phyloP scores from a whole-genome alignment of 495 filamentous ascomycete genomes.

The Penicillium angulare region DNA sequence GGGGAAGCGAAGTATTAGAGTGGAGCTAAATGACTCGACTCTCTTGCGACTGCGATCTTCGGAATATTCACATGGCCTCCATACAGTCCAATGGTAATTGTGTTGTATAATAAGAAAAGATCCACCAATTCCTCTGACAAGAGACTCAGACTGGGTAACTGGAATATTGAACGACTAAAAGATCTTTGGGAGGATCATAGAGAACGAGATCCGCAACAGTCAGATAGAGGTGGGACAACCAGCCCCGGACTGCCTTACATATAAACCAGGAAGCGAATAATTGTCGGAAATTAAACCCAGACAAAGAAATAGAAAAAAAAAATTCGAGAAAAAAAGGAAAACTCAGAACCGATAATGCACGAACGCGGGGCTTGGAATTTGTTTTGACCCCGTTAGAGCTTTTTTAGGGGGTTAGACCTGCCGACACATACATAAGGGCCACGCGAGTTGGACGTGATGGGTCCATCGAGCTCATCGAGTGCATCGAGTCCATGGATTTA shows the following conservation, averaged over 20 bases:
- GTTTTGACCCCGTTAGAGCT: neutral
- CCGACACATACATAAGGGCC: conserved; percentile 3
- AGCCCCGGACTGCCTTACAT: no score
- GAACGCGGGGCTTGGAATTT: neutral
- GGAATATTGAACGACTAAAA: no score
- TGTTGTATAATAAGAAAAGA: neutral
- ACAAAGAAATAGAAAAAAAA: neutral
- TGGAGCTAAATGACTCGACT: no score
- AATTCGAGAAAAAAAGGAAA: neutral
- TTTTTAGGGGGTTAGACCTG: conserved; percentile 2
- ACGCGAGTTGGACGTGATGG: conserved; percentile 1
- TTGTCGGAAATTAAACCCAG: neutral
- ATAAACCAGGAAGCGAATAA: neutral
- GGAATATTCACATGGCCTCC: neutral
- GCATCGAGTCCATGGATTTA: no score
- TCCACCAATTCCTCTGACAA: no score
- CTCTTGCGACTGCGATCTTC: neutral
- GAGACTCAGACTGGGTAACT: no score
- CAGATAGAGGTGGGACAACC: no score
- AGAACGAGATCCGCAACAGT: no score
- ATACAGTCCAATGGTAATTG: neutral
- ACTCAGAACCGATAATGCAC: neutral
- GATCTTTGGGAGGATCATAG: no score
- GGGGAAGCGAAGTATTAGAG: no score
- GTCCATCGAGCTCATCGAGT: neutral